Evolutionary conservation across 176 grass and related monocot species (phyloP).

Genomic region (Areca catechu): DNA sequence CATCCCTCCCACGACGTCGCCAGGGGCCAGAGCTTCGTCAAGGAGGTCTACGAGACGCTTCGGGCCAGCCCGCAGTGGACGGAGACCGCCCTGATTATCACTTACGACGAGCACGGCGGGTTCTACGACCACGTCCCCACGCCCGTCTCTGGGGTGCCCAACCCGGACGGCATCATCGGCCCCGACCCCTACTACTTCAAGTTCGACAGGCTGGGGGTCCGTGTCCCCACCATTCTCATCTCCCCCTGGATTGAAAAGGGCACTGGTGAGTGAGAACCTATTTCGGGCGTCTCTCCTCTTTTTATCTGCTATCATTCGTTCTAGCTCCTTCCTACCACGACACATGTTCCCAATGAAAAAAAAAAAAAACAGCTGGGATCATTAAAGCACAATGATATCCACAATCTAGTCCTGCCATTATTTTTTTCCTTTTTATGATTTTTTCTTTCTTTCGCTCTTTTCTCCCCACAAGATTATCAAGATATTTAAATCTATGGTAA

Average conservation of each 20-base stretch:
- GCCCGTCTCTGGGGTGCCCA: slow-evolving; percentile 52
- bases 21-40: slow-evolving; percentile 62
- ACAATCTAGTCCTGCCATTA: no score
- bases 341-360: no score
- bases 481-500: no score
- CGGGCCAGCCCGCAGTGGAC: slow-evolving; percentile 89
- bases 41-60: slow-evolving; percentile 88
- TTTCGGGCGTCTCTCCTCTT: no score
- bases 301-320: no score
- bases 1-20: slow-evolving; percentile 84
- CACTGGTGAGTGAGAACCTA: slow-evolving; percentile 25
- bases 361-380: no score
- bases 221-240: slow-evolving; percentile 66
- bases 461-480: no score
- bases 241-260: slow-evolving; percentile 82
- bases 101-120: slow-evolving; percentile 90
- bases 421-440: no score
- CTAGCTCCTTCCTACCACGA: no score
- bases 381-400: no score
- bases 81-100: slow-evolving; percentile 64
- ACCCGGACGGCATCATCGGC: slow-evolving; percentile 83
- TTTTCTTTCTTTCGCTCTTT: no score
- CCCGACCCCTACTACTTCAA: slow-evolving; percentile 95
- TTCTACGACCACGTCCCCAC: slow-evolving; percentile 98
- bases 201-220: slow-evolving; percentile 76